Conservation (phyloP, 345 rosid species). For the Sisymbrium altissimum region DNA sequence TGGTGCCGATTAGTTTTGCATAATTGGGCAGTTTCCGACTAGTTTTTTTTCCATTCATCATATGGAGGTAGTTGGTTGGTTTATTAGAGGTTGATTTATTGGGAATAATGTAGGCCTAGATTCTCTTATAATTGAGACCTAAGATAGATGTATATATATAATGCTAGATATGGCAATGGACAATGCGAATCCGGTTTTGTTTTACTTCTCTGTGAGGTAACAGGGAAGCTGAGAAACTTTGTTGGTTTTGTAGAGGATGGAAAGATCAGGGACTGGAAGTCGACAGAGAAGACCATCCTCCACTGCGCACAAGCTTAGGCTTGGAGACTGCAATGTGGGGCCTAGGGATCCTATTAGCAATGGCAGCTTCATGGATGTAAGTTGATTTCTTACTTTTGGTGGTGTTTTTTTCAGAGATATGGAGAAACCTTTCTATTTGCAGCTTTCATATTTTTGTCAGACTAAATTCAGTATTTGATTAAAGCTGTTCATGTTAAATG, state of each 20-base stretch:
- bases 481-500: neutral
- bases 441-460: neutral
- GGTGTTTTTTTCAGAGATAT: neutral
- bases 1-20: conserved; percentile 28
- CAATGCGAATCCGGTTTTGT: neutral
- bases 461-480: neutral
- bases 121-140: conserved; percentile 26
- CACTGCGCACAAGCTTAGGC: conserved; percentile 60
- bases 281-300: conserved; percentile 70
- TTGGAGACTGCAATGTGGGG: conserved; percentile 49
- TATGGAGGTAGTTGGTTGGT: conserved; percentile 33
- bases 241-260: conserved; percentile 61
- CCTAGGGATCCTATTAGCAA: conserved; percentile 70
- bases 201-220: neutral
- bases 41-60: conserved; percentile 9
- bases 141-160: neutral
- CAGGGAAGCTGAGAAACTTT: conserved; percentile 14
- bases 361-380: conserved; percentile 90
- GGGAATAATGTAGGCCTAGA: conserved; percentile 29
- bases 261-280: conserved; percentile 76
- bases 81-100: conserved; percentile 25
- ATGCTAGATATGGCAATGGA: neutral
- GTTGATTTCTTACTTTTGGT: neutral
- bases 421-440: neutral
- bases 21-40: conserved; percentile 21